phyloP scores from a whole-genome alignment of 495 filamentous ascomycete species.

The Penicillium desertorum region DNA sequence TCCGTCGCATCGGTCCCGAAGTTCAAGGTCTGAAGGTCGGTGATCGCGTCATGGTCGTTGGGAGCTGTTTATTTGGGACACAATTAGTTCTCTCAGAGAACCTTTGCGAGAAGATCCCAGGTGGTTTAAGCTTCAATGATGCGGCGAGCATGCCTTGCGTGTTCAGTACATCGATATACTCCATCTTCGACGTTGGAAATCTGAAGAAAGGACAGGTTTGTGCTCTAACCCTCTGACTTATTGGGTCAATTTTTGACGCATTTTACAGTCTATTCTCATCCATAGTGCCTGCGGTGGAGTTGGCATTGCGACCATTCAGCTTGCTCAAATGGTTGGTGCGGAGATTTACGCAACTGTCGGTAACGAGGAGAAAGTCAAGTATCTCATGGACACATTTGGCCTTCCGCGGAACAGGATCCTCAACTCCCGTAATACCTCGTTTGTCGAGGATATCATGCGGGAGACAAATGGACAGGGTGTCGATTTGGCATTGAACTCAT shows the following conservation, averaged over 20 bases:
- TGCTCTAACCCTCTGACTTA: background rate
- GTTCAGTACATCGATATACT: conserved; percentile 41
- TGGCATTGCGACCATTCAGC: conserved; percentile 42
- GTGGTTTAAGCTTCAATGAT: conserved; percentile 37
- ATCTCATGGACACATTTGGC: conserved; percentile 30
- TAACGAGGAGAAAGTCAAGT: conserved; percentile 38
- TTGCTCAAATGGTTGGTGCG: conserved; percentile 34
- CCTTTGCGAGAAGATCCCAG: conserved; percentile 33
- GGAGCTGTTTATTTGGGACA: conserved; percentile 34
- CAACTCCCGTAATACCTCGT: conserved; percentile 15
- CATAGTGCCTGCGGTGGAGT: conserved; percentile 45
- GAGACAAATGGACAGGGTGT: conserved; percentile 29
- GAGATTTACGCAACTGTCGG: conserved; percentile 45
- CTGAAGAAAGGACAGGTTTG: conserved; percentile 29
- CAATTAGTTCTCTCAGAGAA: conserved; percentile 14
- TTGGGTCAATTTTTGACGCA: background rate
- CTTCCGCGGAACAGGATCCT: conserved; percentile 32
- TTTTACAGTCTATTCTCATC: conserved; percentile 37
- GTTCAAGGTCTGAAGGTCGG: conserved; percentile 35
- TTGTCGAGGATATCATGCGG: conserved; percentile 19
- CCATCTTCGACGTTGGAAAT: conserved; percentile 34
- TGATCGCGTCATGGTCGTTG: conserved; percentile 42
- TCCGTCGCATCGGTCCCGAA: conserved; percentile 30
- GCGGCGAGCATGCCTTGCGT: conserved; percentile 46
- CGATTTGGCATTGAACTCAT: conserved; percentile 35